These are phyloP conservation scores for Eremochloa ophiuroides DNA, from an alignment of 176 grass and related monocot genomes.

Conservation along the genomic window DNA sequence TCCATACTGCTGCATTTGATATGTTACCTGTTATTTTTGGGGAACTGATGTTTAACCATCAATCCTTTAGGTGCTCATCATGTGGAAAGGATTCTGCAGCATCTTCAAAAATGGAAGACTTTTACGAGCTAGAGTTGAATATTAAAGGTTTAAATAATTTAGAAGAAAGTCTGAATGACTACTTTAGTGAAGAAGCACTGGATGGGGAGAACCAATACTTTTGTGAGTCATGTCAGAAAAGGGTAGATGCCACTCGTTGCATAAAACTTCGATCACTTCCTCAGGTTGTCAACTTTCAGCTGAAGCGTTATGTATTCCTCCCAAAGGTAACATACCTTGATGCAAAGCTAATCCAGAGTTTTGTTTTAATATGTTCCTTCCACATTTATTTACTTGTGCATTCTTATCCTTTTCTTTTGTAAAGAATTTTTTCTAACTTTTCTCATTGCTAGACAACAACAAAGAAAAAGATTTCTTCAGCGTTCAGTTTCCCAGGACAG, in stretches of 20 bases:
- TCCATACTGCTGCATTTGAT: neutral
- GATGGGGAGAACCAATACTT: conserved; percentile 95
- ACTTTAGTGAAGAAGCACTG: conserved; percentile 78
- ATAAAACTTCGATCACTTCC: conserved; percentile 92
- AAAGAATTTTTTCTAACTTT: conserved; percentile 9
- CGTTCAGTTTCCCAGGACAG: conserved; percentile 81
- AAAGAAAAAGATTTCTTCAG: conserved; percentile 95
- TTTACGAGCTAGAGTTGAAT: conserved; percentile 97
- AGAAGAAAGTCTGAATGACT: conserved; percentile 92
- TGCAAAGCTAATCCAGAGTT: neutral
- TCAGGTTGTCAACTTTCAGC: conserved; percentile 86
- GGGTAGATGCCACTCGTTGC: conserved; percentile 85
- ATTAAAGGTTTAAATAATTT: conserved; percentile 93
- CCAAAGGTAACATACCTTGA: conserved; percentile 64
- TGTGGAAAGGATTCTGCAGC: conserved; percentile 92
- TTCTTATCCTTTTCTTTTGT: conserved; percentile 14
- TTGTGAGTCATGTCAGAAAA: conserved; percentile 74
- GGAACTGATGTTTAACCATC: conserved; percentile 25
- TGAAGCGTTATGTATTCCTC: conserved; percentile 92
- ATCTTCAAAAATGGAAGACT: conserved; percentile 97
- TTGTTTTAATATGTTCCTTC: neutral
- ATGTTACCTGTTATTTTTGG: conserved; percentile 14
- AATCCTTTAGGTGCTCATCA: conserved; percentile 71
- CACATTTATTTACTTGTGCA: neutral
- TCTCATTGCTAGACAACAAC: conserved; percentile 73